These are phyloP conservation scores for Parathielavia hyrcaniae DNA, from an alignment of 495 filamentous ascomycete species.

Conservation along the genomic window DNA sequence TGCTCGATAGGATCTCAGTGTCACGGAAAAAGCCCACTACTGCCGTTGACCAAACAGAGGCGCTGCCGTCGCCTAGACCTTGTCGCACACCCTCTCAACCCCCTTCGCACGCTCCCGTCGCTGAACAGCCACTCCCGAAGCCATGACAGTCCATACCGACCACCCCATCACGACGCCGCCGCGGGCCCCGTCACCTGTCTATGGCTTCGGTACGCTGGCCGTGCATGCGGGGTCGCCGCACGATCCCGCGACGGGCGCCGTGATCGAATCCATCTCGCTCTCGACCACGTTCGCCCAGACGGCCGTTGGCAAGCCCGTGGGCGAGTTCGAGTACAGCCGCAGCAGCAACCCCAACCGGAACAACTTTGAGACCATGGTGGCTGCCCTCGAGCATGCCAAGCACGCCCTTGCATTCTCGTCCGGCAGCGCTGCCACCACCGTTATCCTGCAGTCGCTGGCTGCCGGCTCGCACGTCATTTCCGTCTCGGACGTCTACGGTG, in stretches of 20 bases:
- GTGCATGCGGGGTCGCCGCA: constrained; percentile 89
- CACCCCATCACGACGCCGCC: constrained; percentile 41
- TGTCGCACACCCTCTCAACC: not conserved
- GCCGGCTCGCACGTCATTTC: constrained; percentile 90
- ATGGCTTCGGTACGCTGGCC: constrained; percentile 82
- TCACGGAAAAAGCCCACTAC: not conserved
- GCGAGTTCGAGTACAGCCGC: constrained; percentile 82
- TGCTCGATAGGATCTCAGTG: not conserved
- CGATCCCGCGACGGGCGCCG: constrained; percentile 85
- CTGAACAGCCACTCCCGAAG: not conserved
- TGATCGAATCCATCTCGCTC: constrained; percentile 91
- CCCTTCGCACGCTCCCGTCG: not conserved
- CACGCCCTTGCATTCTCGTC: constrained; percentile 93
- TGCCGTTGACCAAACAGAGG: constrained; percentile 22
- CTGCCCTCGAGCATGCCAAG: constrained; percentile 84
- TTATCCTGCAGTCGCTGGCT: constrained; percentile 86
- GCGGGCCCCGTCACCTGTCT: constrained; percentile 36
- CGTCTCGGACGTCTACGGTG: constrained; percentile 95
- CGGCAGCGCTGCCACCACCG: constrained; percentile 88
- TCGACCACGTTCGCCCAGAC: constrained; percentile 91
- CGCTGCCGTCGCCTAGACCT: not conserved
- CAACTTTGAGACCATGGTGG: constrained; percentile 88
- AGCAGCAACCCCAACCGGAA: constrained; percentile 89
- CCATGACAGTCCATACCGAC: constrained; percentile 39
- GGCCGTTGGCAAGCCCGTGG: constrained; percentile 76